Evolutionary conservation across 2,329 filamentous ascomycete species (phyloP).

Genomic region (Phialophora expanda): DNA sequence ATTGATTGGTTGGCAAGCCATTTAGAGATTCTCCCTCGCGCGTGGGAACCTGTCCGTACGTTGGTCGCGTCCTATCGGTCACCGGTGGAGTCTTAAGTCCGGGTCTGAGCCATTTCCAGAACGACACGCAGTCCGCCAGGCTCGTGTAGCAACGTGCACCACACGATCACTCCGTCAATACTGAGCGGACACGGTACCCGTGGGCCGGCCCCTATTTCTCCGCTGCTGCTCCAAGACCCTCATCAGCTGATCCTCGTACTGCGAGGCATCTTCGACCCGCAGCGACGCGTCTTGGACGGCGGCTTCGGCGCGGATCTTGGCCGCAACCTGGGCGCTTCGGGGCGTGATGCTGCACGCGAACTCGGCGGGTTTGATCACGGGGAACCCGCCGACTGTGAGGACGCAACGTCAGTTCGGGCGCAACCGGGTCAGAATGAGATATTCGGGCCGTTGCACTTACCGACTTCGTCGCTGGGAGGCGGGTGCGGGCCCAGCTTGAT

Average conservation of each 20-base stretch:
- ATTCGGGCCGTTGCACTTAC: slow-evolving; percentile 3
- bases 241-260: slow-evolving; percentile 4
- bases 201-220: neutral
- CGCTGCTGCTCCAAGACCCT: slow-evolving; percentile 1
- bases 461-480: slow-evolving; percentile 14
- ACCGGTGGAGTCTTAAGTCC: too few species aligned
- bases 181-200: neutral
- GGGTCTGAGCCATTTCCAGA: too few species aligned
- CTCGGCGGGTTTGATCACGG: slow-evolving; percentile 2
- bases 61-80: too few species aligned
- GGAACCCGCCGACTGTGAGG: slow-evolving; percentile 1
- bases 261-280: slow-evolving; percentile 9
- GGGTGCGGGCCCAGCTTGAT: slow-evolving; percentile 15
- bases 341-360: slow-evolving; percentile 21
- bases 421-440: too few species aligned
- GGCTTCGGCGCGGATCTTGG: slow-evolving; percentile 9
- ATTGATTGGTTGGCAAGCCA: neutral
- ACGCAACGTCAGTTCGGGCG: too few species aligned
- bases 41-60: too few species aligned
- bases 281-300: neutral
- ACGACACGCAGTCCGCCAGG: too few species aligned
- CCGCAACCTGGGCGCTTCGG: neutral
- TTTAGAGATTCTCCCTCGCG: too few species aligned
- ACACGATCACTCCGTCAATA: neutral
- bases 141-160: too few species aligned